Base-by-base conservation (phyloP, 2,329 filamentous ascomycete genomes). In the Calonectria pseudoturangicola region DNA sequence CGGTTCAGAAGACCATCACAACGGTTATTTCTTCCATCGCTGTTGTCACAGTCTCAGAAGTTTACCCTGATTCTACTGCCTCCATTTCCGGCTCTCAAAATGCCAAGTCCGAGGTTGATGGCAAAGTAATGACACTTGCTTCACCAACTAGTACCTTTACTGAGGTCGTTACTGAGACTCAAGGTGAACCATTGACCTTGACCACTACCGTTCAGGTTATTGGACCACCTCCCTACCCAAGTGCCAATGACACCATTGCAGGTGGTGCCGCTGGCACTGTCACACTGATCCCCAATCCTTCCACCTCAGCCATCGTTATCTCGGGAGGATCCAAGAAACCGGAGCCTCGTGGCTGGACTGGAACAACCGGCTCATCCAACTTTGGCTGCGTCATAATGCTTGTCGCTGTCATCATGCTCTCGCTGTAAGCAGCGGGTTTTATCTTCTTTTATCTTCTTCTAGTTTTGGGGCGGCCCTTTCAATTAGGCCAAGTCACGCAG, bases 331-430 rank as follows among this genome's bases (percentile, higher is more conserved):
- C 74, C 70, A 84, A 83, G 79, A 80, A 81, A 71, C 79, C 80
- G 2, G 79, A 82, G 70, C 82, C 80, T 41, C 76, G 76, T 48
- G 79, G 79, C 39, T 81, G 80, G 70, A 80, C 79, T 6, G 74
- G 74, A 28, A 75, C 76, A 68, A 83, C 79, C 64, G 79, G 80
- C 70, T 79, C 78, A 25, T 80, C 82, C 72, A 81, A 82, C 68
- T 77, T 85, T 30, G 80, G 81, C 48, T 84, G 82, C 73, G 75
- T 80, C 45, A 75, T 86, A 74, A 82, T 87, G 82, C 75, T 86
- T 66, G 71, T 84, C 45, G 82, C 82, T 15, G 77, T 77, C 56
- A 74, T 84, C 63, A 80, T 83, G 79, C 80, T 83, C 47, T 70
- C 82, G 56, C 72, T 85, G 67, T 86, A 80, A 80, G 60, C 28